Base-by-base conservation (phyloP, 768 basidiomycete genomes). In the Russula sp. region DNA sequence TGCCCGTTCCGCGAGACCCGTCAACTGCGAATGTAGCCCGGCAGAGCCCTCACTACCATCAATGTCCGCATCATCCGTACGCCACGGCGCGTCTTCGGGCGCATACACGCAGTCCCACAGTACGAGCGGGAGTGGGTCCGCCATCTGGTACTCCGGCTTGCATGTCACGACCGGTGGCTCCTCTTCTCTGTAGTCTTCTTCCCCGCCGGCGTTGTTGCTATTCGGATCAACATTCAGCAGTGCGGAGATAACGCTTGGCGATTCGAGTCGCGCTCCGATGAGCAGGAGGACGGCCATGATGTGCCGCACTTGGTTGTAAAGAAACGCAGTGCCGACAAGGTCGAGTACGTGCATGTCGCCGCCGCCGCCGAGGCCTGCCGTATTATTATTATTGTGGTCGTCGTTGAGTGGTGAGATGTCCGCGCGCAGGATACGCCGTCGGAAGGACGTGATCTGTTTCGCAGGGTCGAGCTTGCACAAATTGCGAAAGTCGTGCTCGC, bases 251-350 rank as follows among this genome's bases (percentile, higher is more conserved):
- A 96, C 78, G 22, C 79, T 79, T 0, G 92, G 88, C 7, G 77
- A 71, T 72, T 98, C 96, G 60, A 94, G 80, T 0, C 89, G 84
- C 0, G 88, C 75, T 20, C 94, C 96, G 57, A 96, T 83, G 55
- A 97, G 85, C 75, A 98, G 92, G 22, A 98, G 80, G 56, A 96
- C 73, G 2, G 90, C 91, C 83, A 97, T 89, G 76, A 97, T 95
- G 70, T 95, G 93, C 42, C 95, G 84, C 16, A 97, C 95, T 79
- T 97, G 95, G 75, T 98, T 93, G 75, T 94, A 98, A 48, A 98
- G 79, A 73, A 96, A 97, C 1, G 94, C 95, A 1, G 80, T 86
- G 0, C 95, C 95, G 26, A 88, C 77, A 44, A 98, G 85, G 74
- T 98, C 89, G 62, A 97, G 80, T 38, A 94, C 90, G 68, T 85